Conservation (phyloP, 2,329 filamentous ascomycete species). For the Colletotrichum agaves region DNA sequence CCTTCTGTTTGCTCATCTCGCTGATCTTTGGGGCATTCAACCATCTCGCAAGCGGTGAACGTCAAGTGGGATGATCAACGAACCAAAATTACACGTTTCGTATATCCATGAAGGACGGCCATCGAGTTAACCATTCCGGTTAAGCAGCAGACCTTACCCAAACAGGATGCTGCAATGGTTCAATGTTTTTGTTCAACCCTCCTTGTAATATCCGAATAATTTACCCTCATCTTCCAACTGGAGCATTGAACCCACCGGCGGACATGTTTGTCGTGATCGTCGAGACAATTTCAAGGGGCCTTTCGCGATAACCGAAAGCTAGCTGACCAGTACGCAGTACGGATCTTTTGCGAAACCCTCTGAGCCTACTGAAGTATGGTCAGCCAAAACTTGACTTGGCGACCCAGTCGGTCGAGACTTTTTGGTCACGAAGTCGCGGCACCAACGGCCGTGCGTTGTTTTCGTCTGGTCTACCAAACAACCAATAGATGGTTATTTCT, state of each 20-base stretch:
- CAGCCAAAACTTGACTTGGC: slow-evolving; percentile 12
- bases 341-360: background rate
- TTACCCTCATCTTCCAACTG: too few relatives aligned
- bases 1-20: background rate
- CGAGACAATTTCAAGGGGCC: too few relatives aligned
- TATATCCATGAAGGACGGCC: background rate
- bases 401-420: slow-evolving; percentile 10
- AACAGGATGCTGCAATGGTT: too few relatives aligned
- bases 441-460: slow-evolving; percentile 1
- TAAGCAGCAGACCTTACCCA: background rate
- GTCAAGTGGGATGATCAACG: background rate
- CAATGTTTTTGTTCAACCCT: too few relatives aligned
- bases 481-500: background rate
- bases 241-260: too few relatives aligned
- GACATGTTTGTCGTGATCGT: too few relatives aligned
- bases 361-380: background rate
- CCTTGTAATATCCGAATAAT: too few relatives aligned
- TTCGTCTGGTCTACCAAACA: slow-evolving; percentile 4
- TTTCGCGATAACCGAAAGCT: too few relatives aligned
- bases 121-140: background rate
- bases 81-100: background rate
- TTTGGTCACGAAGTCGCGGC: background rate
- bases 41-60: background rate
- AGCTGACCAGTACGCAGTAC: background rate
- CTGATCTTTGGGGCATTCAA: slow-evolving; percentile 2